These are phyloP conservation scores for Solanum hybrid DNA, from an alignment of 305 asterid genomes.

Conservation along the genomic window DNA sequence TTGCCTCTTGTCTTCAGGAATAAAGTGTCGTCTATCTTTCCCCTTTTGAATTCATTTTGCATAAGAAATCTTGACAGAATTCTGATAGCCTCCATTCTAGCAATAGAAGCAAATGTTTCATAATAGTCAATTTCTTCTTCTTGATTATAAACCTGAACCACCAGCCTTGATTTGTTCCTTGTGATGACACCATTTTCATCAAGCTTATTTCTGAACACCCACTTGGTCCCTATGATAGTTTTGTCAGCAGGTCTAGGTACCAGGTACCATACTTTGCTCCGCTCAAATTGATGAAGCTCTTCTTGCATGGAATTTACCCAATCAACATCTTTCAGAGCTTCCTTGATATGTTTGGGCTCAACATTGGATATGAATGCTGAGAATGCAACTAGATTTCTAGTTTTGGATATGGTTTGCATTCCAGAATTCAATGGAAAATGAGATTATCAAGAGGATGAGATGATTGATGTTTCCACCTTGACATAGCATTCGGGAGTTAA, in stretches of 20 bases:
- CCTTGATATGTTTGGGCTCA: neutral
- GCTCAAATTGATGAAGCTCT: neutral
- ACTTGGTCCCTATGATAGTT: neutral
- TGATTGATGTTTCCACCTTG: neutral
- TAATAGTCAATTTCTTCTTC: neutral
- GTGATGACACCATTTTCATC: neutral
- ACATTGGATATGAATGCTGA: no score
- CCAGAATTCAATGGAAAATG: neutral
- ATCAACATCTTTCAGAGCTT: neutral
- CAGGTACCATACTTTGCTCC: neutral
- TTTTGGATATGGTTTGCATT: neutral
- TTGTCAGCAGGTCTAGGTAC: neutral
- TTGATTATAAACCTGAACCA: neutral
- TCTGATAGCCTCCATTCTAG: neutral
- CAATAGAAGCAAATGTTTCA: neutral
- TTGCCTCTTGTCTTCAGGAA: neutral
- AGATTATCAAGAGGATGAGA: neutral
- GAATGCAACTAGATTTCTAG: neutral
- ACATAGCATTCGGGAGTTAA: neutral
- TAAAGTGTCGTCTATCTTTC: neutral
- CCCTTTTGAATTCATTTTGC: neutral
- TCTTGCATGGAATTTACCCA: neutral
- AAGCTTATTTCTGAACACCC: neutral
- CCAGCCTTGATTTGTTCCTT: neutral
- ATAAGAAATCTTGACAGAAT: no score